These are phyloP conservation scores for Tulasnella sp. DNA, from an alignment of 768 basidiomycete genomes.

Conservation along the genomic window DNA sequence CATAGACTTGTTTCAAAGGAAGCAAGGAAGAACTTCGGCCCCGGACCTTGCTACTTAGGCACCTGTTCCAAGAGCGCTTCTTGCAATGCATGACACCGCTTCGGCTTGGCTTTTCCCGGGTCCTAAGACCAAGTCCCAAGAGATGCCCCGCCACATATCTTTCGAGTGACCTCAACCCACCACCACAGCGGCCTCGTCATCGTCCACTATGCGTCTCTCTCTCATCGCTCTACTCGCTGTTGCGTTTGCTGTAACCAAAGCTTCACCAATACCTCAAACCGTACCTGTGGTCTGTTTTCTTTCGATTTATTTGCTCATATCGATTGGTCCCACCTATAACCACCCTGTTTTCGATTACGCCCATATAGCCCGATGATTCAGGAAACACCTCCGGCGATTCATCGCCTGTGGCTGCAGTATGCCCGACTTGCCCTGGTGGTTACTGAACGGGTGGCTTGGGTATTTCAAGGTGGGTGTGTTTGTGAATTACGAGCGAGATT, in stretches of 20 bases:
- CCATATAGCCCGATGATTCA: neutral
- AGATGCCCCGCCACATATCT: neutral
- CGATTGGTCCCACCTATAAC: neutral
- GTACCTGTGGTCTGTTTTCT: too few species aligned
- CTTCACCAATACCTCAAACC: neutral
- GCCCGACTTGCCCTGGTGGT: neutral
- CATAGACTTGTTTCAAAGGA: too few species aligned
- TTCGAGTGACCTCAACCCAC: too few species aligned
- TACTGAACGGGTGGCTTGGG: neutral
- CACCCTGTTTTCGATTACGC: neutral
- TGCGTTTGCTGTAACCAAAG: neutral
- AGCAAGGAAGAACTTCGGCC: too few species aligned
- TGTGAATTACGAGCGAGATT: neutral
- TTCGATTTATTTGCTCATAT: neutral
- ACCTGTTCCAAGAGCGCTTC: too few species aligned
- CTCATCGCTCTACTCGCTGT: neutral
- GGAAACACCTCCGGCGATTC: neutral
- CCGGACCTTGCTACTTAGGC: too few species aligned
- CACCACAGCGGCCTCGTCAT: neutral
- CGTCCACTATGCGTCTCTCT: neutral
- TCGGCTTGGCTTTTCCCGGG: too few species aligned
- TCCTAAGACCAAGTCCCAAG: too few species aligned
- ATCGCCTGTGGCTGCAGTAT: neutral
- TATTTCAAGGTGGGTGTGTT: neutral
- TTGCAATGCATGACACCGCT: too few species aligned